Base-by-base conservation (phyloP, 805 yeast genomes). In the Teunomyces panamensis region DNA sequence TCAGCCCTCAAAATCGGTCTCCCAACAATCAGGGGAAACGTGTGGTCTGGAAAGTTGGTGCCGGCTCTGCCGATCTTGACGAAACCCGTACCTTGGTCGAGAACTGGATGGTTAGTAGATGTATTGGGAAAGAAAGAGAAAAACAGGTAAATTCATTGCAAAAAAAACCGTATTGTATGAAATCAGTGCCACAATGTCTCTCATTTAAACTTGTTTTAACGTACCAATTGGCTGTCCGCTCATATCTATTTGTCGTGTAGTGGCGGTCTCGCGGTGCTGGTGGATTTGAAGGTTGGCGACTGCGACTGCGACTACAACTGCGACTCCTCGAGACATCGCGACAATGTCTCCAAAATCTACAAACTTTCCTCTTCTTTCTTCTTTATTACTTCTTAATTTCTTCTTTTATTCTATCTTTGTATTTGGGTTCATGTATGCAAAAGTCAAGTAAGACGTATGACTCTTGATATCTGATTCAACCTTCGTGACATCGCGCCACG, bases 51-150 rank as follows among this genome's bases (percentile, higher is more conserved):
- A 77, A 91, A 91, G 72, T 94, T 94, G 56, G 90, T 87, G 29
- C 98, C 97, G 32, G 95, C 97, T 62, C 96, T 82, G 50, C 99
- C 99, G 57, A 92, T 89, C 67, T 91, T 92, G 46, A 92, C 97
- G 65, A 94, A 94, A 49, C 99, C 99, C 43, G 99, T 94, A 74
- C 99, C 99, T 75, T 94, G 98, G 74, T 94, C 99, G 58, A 94
- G 88, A 58, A 94, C 99, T 80, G 59, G 39, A 1, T 50, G 41
- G 45, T 30, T 34, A 54, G 56, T 58, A 55, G 55, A 53, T 46
- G 13, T 20, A 28, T 37, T n/a, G 29, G 30, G 41, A n/a, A 29
- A 24, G 6, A 20, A 20, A 20, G 6, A 3, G 24, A 20, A 20
- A 20, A 20, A 20, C 24, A 4, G 24, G 24, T 6, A 20, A 20